phyloP scores from a whole-genome alignment of 106 monocot species.

The Dendrobium chrysotoxum region DNA sequence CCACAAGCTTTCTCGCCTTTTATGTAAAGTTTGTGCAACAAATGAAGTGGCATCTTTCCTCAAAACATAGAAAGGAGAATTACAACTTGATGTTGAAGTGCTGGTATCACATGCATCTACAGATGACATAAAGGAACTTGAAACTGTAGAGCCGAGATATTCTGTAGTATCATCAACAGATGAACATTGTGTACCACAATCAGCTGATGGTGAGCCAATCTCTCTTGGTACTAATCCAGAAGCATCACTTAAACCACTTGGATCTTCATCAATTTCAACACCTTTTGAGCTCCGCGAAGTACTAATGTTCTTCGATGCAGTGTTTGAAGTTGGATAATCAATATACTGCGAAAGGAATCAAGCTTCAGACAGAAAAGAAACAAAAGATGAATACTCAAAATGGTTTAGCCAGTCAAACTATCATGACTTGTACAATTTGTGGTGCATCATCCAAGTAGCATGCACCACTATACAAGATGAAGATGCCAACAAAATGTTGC shows the following conservation, averaged over 20 bases:
- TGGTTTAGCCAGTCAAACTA: not conserved
- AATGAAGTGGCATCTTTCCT: conserved; percentile 73
- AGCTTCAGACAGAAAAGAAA: not conserved
- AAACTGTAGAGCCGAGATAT: conserved; percentile 6
- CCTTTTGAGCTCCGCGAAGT: conserved; percentile 18
- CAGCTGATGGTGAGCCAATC: not conserved
- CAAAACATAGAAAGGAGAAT: conserved; percentile 72
- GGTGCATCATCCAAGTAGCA: not conserved
- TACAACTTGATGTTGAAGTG: conserved; percentile 20
- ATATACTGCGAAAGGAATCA: conserved; percentile 34
- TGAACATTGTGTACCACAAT: conserved; percentile 14
- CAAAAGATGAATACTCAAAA: not conserved
- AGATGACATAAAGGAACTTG: conserved; percentile 23
- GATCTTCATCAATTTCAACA: conserved; percentile 10
- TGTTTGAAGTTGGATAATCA: conserved; percentile 18
- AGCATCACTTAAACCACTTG: conserved; percentile 16
- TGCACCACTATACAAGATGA: not conserved
- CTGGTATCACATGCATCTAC: conserved; percentile 22
- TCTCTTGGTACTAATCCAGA: conserved; percentile 10
- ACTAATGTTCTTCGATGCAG: conserved; percentile 13
- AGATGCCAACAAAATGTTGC: not conserved
- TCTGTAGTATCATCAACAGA: conserved; percentile 18
- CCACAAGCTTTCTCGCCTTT: conserved; percentile 90
- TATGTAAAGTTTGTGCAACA: conserved; percentile 66
- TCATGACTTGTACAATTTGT: not conserved